Evolutionary conservation across 2,329 filamentous ascomycete species (phyloP), one percentile per base, ranked within the genome.

Genomic region (Didymellaceae sp.): DNA sequence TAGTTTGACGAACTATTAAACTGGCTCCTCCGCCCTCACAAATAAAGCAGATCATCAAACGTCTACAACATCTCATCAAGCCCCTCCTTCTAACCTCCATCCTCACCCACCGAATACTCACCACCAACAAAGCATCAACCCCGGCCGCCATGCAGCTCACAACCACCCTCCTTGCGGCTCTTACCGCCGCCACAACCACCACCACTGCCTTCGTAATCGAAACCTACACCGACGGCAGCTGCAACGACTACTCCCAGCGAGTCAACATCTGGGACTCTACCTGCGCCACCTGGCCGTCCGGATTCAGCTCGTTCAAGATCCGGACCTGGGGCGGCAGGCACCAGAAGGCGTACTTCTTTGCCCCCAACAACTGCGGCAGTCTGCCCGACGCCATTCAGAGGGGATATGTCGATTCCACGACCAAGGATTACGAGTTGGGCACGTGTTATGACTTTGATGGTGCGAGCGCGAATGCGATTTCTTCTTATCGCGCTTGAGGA

Each of bases 241-340:
- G 50, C 33, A 18, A 13, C 33, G 13, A 22, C 17, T 6, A 18
- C 33, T 34, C 35, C 17, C 38, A 48, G 22, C 40, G 17, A 22
- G 50, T 54, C 44, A 54, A 54, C 20, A 35, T 28, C 21, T 54
- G 50, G 50, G 50, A 54, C 44, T 45, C 45, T 39, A 54, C 50
- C n/a, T 54, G 50, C 32, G 50, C 50, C 11, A 54, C 50, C 24
- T 54, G 50, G 50, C 44, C 44, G 16, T 21, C 40, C 6, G 44
- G 39, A 16, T 49, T 48, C 50, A 41, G 34, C 28, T 48, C 44
- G 2, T 54, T 48, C 39, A 40, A 31, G n/a, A 44, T 48, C 44
- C 44, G 11, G 6, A 30, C 28, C 16, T 49, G 44, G 44, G 50
- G 50, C 3, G 50, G 50, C 4, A 31, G 5, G 17, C 39, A 45